These are phyloP conservation scores for Rhododendron griersonianum DNA, from an alignment of 148 eudicot species.

Conservation along the genomic window DNA sequence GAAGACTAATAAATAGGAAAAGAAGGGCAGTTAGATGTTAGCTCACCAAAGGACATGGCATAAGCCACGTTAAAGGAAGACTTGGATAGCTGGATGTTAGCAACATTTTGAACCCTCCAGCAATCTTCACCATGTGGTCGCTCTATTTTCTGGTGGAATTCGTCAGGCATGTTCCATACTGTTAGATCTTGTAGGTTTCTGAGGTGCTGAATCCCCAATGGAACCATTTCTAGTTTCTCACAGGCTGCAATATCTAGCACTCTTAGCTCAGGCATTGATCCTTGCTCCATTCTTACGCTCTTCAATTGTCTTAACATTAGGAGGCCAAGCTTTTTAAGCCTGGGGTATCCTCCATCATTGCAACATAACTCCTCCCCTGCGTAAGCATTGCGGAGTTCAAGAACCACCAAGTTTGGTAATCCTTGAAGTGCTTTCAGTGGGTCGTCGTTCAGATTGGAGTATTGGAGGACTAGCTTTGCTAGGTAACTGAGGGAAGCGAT, in stretches of 20 bases:
- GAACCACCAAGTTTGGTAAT: neutral
- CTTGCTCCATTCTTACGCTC: neutral
- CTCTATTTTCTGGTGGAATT: neutral
- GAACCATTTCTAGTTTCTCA: conserved; percentile 6
- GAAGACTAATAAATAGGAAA: no score
- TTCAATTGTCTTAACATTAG: neutral
- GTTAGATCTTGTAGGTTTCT: neutral
- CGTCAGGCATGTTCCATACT: neutral
- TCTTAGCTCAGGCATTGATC: conserved; percentile 11
- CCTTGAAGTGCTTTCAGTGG: conserved; percentile 12
- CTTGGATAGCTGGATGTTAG: no score
- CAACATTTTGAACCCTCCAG: neutral
- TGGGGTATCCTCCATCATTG: conserved; percentile 1
- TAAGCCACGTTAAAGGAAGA: no score
- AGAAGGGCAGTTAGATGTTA: no score
- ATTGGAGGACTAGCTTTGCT: conserved; percentile 11
- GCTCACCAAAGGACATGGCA: no score
- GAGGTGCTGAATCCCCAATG: conserved; percentile 18
- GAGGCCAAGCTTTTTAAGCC: conserved; percentile 5
- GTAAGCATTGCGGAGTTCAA: conserved; percentile 13
- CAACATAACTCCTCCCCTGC: conserved; percentile 12
- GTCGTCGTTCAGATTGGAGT: neutral
- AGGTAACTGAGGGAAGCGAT: neutral
- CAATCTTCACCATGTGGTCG: conserved; percentile 8
- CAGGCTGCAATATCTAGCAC: conserved; percentile 3